Conservation (phyloP, 768 basidiomycete species). For the Mycena venus region DNA sequence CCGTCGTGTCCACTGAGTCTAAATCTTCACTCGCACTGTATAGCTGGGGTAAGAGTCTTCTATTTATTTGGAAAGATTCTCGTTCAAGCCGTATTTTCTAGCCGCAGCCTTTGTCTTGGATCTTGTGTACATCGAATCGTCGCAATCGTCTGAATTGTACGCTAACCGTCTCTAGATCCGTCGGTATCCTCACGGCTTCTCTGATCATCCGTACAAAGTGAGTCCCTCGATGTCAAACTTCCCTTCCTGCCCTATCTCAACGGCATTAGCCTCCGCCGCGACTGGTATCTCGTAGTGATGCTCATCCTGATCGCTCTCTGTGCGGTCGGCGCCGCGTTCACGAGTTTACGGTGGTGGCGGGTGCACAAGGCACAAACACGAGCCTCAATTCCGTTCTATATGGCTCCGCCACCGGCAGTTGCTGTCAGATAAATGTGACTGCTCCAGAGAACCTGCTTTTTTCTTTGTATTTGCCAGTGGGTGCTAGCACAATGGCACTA, state of each 20-base stretch:
- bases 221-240: background rate
- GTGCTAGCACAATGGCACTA: too few species aligned
- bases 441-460: too few species aligned
- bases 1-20: background rate
- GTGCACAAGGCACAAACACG: background rate
- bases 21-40: background rate
- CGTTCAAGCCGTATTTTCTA: background rate
- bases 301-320: background rate
- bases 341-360: conserved; percentile 9
- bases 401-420: background rate
- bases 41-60: background rate
- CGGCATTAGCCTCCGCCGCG: background rate
- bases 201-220: background rate
- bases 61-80: background rate
- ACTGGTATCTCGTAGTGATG: conserved; percentile 1
- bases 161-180: background rate
- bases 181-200: background rate
- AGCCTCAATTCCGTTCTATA: background rate
- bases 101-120: background rate
- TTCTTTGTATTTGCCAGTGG: too few species aligned
- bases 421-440: background rate
- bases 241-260: background rate
- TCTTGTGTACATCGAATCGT: background rate
- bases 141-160: background rate
- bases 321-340: background rate